phyloP scores from a whole-genome alignment of 2,329 filamentous ascomycete species.

The Macrophomina phaseolina region DNA sequence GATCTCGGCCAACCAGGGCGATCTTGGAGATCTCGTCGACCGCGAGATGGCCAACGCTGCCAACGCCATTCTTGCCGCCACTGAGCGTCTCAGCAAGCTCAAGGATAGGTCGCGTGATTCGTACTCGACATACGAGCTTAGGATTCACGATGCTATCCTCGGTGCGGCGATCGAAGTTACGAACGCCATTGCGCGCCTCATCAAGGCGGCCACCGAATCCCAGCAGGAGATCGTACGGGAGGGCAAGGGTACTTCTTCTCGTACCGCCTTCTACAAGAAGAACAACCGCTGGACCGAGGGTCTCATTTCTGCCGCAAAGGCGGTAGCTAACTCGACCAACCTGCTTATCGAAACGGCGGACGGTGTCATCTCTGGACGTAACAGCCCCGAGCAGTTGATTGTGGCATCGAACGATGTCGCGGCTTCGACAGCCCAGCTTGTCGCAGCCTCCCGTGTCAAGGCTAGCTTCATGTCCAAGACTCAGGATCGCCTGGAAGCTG shows the following conservation, averaged over 20 bases:
- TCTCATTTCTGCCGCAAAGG: constrained; percentile 95
- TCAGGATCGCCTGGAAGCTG: constrained; percentile 87
- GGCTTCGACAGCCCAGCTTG: constrained; percentile 93
- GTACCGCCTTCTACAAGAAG: constrained; percentile 98
- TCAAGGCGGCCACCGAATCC: constrained; percentile 90
- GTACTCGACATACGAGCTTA: constrained; percentile 94
- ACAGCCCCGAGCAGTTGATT: constrained; percentile 95
- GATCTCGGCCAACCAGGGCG: constrained; percentile 77
- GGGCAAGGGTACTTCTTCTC: constrained; percentile 83
- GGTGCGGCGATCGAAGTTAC: constrained; percentile 93
- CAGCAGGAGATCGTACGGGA: constrained; percentile 97
- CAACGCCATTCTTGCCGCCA: constrained; percentile 91
- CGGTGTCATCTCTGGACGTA: constrained; percentile 88
- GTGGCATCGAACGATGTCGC: constrained; percentile 97
- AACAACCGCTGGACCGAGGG: constrained; percentile 99
- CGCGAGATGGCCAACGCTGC: constrained; percentile 90
- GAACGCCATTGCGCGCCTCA: constrained; percentile 89
- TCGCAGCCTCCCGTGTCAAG: constrained; percentile 94
- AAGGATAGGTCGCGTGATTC: constrained; percentile 96
- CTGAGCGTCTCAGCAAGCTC: constrained; percentile 85
- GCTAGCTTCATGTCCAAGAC: constrained; percentile 98
- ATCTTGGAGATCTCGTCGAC: constrained; percentile 92
- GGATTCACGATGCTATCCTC: constrained; percentile 93
- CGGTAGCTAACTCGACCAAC: constrained; percentile 91
- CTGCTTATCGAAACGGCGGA: constrained; percentile 97